Evolutionary conservation across 169 alveolate species (phyloP).

Genomic region (Cryptosporidium baileyi): DNA sequence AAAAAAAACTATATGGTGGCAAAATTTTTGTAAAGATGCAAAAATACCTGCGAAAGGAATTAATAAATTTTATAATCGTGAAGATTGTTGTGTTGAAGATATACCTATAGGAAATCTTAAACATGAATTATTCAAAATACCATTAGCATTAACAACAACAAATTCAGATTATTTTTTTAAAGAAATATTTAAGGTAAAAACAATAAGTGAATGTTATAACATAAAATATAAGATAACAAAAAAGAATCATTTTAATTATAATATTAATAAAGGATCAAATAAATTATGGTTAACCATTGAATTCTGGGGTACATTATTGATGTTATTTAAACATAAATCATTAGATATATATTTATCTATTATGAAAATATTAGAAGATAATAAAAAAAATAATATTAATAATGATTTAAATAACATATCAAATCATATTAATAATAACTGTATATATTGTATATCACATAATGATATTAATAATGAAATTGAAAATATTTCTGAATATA

Average conservation of each 20-base stretch:
- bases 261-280: background rate
- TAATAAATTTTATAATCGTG: background rate
- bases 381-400: background rate
- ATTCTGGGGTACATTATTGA: conserved; percentile 55
- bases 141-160: conserved; percentile 31
- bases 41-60: conserved; percentile 14
- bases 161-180: background rate
- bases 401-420: background rate
- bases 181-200: conserved; percentile 24
- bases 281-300: conserved; percentile 38
- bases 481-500: background rate
- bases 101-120: conserved; percentile 11
- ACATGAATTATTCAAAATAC: conserved; percentile 16
- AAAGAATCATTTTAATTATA: background rate
- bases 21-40: background rate
- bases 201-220: conserved; percentile 30
- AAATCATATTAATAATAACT: background rate
- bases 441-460: conserved; percentile 22
- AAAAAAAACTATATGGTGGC: conserved; percentile 46
- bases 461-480: background rate
- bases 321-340: conserved; percentile 8
- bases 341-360: conserved; percentile 37
- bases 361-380: conserved; percentile 3
- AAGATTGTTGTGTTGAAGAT: conserved; percentile 28
- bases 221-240: background rate